These are phyloP conservation scores for Hericium alpestre DNA, from an alignment of 768 basidiomycete genomes.

Conservation along the genomic window DNA sequence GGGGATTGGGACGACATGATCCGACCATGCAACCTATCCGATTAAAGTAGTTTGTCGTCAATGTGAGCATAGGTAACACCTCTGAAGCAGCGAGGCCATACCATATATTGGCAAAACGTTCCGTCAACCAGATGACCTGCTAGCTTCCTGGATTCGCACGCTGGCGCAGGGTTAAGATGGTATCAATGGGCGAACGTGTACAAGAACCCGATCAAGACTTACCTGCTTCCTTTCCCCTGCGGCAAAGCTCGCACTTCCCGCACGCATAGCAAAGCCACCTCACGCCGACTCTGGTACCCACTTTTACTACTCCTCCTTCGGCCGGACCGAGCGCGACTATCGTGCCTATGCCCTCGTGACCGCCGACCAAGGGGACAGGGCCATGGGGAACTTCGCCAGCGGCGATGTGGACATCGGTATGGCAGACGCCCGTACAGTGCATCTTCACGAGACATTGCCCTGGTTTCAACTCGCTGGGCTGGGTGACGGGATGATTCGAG, in stretches of 20 bases:
- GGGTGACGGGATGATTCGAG: neutral
- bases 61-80: too few species aligned
- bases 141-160: neutral
- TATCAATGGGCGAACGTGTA: neutral
- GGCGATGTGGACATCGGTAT: slow-evolving; percentile 1
- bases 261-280: slow-evolving; percentile 33
- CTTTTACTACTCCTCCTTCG: neutral
- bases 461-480: neutral
- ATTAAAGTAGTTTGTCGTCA: too few species aligned
- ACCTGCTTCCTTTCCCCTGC: slow-evolving; percentile 25
- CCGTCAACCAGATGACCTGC: slow-evolving; percentile 34
- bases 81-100: neutral
- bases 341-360: slow-evolving; percentile 1
- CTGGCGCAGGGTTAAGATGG: neutral
- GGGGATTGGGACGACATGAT: slow-evolving; percentile 37
- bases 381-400: neutral
- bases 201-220: slow-evolving; percentile 1
- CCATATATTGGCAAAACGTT: slow-evolving; percentile 29
- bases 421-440: slow-evolving; percentile 1
- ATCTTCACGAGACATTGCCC: slow-evolving; percentile 1
- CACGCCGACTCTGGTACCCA: slow-evolving; percentile 25
- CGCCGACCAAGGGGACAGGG: neutral
- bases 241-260: slow-evolving; percentile 30
- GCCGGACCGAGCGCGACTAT: slow-evolving; percentile 1
- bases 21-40: slow-evolving; percentile 21